Evolutionary conservation across 345 rosid genomes (phyloP), one percentile per base, ranked within the genome.

Genomic region (Iberis pinnata): DNA sequence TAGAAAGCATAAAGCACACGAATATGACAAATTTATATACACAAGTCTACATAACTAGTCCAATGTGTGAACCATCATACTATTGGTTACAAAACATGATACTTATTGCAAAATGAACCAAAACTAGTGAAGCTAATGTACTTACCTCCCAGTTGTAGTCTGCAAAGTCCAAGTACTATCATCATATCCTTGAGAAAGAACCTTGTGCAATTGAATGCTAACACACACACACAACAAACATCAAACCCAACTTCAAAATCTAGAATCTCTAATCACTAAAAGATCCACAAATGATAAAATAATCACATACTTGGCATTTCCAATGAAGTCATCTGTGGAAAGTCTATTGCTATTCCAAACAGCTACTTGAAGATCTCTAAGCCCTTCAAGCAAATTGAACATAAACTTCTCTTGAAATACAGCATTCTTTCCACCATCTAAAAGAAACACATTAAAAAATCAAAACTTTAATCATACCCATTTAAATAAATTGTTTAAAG

Each of bases 321-420:
- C 96, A 44, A 90, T 87, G 69, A 90, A 90, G 58, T 82, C 89
- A 51, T 90, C 84, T 2, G 46, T 53, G 3, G 81, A 58, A 22
- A 87, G 35, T 17, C 78, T 78, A 47, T 90, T 90, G 75, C 87
- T 87, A 74, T 87, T 84, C 93, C 86, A 84, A 6, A 88, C 97
- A 25, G 49, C 52, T 12, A 81, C 26, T 37, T 62, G 70, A 22
- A 88, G 8, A 70, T 88, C 94, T 65, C 85, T 80, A 26, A 85
- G 77, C 15, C 97, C 95, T 76, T 88, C 97, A 50, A 92, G 74
- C 57, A 92, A 50, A 18, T 71, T 67, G 58, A 83, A 76, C 44
- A 76, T 74, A 67, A 88, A 88, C 75, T 83, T 92, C 75, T 92
- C 97, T 67, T 92, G 94, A 40, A 92, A 92, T 1, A 74, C 78